Conservation (phyloP, 345 rosid species). For the Brassica incana region DNA sequence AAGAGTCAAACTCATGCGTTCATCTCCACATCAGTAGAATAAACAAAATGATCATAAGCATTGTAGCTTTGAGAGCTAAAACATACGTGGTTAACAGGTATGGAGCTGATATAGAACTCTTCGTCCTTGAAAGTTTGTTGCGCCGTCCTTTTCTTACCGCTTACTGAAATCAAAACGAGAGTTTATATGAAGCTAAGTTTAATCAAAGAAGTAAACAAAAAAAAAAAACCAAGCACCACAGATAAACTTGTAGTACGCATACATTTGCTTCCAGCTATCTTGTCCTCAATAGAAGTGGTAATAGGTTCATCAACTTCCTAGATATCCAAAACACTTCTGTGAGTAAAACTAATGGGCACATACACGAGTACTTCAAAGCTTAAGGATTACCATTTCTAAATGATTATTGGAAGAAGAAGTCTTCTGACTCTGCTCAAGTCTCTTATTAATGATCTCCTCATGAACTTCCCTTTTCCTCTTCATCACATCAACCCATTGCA, state of each 20-base stretch:
- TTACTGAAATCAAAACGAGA: constrained; percentile 37
- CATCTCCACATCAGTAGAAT: constrained; percentile 4
- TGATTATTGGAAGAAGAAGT: constrained; percentile 48
- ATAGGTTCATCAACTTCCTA: constrained; percentile 59
- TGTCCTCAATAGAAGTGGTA: constrained; percentile 39
- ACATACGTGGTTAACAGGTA: constrained; percentile 83
- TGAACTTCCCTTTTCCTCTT: constrained; percentile 85
- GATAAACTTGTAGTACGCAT: not conserved
- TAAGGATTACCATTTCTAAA: constrained; percentile 51
- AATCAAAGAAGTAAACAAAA: constrained; percentile 11
- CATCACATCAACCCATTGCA: constrained; percentile 94
- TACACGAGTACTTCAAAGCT: not conserved
- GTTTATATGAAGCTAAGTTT: constrained; percentile 8
- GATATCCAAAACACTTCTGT: constrained; percentile 29
- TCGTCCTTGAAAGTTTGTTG: constrained; percentile 77
- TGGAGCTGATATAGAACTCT: constrained; percentile 77
- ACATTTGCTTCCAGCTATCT: constrained; percentile 53
- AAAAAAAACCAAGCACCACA: constrained; percentile 1
- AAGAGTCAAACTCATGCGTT: constrained; percentile 26
- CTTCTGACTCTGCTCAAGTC: constrained; percentile 51
- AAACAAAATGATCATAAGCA: constrained; percentile 1
- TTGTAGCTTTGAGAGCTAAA: constrained; percentile 9
- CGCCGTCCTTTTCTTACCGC: constrained; percentile 73
- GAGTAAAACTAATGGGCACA: constrained; percentile 13
- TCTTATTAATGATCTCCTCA: constrained; percentile 66